These are phyloP conservation scores for Xylaria sp. DNA, from an alignment of 2,329 filamentous ascomycete genomes.

Conservation along the genomic window DNA sequence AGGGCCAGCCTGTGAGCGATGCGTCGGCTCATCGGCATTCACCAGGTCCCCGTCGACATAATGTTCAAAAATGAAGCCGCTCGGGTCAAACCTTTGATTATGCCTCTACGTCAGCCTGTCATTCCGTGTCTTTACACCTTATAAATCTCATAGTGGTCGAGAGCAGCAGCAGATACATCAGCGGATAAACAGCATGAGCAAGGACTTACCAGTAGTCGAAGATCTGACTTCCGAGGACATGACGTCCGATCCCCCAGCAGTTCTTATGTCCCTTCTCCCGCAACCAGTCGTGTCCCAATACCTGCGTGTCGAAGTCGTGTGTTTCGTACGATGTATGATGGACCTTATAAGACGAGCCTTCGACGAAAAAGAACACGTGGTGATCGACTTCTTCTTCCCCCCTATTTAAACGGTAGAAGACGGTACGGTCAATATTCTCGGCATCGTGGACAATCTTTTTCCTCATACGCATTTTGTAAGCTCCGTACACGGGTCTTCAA, in stretches of 20 bases:
- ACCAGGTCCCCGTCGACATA: conserved; percentile 77
- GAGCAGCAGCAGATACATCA: not conserved
- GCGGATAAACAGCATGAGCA: no score
- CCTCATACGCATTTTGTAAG: conserved; percentile 2
- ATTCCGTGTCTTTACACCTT: not conserved
- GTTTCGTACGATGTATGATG: conserved; percentile 78
- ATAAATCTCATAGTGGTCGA: not conserved
- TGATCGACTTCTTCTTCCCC: conserved; percentile 60
- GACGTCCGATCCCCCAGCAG: conserved; percentile 77
- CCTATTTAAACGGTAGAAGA: conserved; percentile 58
- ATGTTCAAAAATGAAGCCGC: conserved; percentile 72
- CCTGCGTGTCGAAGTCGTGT: conserved; percentile 76
- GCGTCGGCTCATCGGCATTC: conserved; percentile 61
- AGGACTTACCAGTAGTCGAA: conserved; percentile 73
- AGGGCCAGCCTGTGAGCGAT: conserved; percentile 53
- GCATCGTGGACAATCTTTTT: conserved; percentile 54
- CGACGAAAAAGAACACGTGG: conserved; percentile 62
- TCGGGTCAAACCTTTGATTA: conserved; percentile 65
- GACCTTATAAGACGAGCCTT: conserved; percentile 62
- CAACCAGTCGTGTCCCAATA: conserved; percentile 76
- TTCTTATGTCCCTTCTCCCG: conserved; percentile 68
- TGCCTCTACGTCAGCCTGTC: not conserved
- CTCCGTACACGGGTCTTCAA: not conserved
- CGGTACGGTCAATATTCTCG: conserved; percentile 52
- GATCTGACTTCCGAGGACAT: conserved; percentile 75